Conservation (phyloP, 225 moss, liverwort and hornwort species). For the Marchantia polymorpha region DNA sequence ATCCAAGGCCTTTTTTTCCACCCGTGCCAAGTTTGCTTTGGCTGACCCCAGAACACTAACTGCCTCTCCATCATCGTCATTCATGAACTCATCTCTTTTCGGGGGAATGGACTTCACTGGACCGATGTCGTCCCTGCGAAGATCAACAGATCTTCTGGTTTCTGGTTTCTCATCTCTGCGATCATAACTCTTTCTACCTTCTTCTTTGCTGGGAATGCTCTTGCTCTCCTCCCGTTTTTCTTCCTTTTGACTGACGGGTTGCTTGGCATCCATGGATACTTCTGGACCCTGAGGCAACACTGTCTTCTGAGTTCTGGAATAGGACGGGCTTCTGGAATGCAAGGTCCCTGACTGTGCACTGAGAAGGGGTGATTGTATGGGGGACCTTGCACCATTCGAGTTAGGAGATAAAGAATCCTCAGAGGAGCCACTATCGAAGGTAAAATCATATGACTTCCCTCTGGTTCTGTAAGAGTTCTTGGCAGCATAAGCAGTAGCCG, state of each 20-base stretch:
- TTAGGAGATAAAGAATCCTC: constrained; percentile 26
- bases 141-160: constrained; percentile 1
- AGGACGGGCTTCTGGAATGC: constrained; percentile 12
- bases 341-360: constrained; percentile 14
- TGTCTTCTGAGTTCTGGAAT: neutral
- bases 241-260: constrained; percentile 1
- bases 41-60: constrained; percentile 66
- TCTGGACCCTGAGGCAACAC: constrained; percentile 6
- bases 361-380: constrained; percentile 10
- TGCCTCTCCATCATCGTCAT: constrained; percentile 33
- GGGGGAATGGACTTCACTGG: constrained; percentile 1
- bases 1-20: constrained; percentile 75
- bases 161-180: constrained; percentile 18
- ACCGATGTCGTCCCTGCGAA: constrained; percentile 11
- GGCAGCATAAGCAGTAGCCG: constrained; percentile 46
- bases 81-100: constrained; percentile 11
- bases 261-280: constrained; percentile 22
- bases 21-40: constrained; percentile 71
- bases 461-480: constrained; percentile 35
- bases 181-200: constrained; percentile 12
- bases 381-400: constrained; percentile 37
- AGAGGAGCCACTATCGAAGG: constrained; percentile 23
- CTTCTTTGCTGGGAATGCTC: neutral
- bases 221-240: constrained; percentile 13
- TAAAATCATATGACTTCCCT: constrained; percentile 29